These are phyloP conservation scores for Komagataella ulmi DNA, from an alignment of 805 yeast genomes.

Conservation along the genomic window DNA sequence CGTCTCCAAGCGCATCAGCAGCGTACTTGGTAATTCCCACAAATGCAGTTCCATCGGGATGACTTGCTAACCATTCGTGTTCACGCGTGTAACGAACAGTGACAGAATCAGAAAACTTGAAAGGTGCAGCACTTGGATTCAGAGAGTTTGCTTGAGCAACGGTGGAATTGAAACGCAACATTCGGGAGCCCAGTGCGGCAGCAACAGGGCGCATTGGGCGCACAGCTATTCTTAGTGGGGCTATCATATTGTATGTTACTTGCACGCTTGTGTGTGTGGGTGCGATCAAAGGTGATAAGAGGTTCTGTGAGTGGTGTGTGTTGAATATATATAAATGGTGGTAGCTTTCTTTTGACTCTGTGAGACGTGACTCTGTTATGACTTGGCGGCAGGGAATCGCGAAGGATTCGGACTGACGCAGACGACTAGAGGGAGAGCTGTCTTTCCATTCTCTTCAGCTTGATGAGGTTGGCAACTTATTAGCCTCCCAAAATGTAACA, in stretches of 20 bases:
- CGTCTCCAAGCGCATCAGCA: constrained; percentile 93
- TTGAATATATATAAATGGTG: neutral
- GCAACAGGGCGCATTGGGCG: neutral
- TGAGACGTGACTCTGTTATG: neutral
- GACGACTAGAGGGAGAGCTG: no score
- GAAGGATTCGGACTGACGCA: neutral
- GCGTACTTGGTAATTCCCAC: constrained; percentile 93
- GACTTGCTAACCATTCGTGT: constrained; percentile 92
- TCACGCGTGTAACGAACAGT: constrained; percentile 64
- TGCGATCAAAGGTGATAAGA: neutral
- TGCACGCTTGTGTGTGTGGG: neutral
- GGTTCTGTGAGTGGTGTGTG: neutral
- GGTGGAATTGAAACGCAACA: neutral
- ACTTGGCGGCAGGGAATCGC: neutral
- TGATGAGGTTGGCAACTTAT: neutral
- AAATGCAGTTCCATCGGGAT: constrained; percentile 69
- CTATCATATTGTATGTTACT: neutral
- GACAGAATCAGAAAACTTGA: constrained; percentile 23
- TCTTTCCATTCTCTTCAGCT: neutral
- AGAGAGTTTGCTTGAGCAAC: constrained; percentile 10
- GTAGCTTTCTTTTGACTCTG: neutral
- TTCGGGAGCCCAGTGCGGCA: neutral
- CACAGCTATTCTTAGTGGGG: neutral
- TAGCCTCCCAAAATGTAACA: constrained; percentile 37
- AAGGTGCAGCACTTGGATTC: constrained; percentile 16